Evolutionary conservation across 169 alveolate species (phyloP).

Genomic region (Plasmodium reichenowi): DNA sequence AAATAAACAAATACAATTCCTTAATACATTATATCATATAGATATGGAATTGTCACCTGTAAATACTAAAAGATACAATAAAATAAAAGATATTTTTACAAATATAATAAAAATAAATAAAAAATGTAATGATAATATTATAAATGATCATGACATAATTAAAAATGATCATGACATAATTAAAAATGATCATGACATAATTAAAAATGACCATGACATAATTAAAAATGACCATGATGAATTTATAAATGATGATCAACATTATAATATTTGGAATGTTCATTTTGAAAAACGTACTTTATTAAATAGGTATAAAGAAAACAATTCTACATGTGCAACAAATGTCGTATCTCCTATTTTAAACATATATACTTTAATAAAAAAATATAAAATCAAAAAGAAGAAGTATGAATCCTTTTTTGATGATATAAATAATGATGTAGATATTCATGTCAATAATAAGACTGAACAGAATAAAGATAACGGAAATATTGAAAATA

Average conservation of each 20-base stretch:
- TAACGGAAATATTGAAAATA: neutral
- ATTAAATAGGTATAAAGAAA: neutral
- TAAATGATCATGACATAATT: neutral
- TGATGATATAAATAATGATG: slow-evolving; percentile 1
- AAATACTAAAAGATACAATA: neutral
- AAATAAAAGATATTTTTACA: neutral
- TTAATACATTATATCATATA: neutral
- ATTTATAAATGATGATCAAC: neutral
- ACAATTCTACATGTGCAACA: neutral
- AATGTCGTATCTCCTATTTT: slow-evolving; percentile 25
- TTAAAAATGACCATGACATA: neutral
- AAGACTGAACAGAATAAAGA: neutral
- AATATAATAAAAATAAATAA: slow-evolving; percentile 9
- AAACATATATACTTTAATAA: slow-evolving; percentile 37
- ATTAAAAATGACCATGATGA: neutral
- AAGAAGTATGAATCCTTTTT: slow-evolving; percentile 1
- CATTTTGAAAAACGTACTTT: slow-evolving; percentile 8
- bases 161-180: too few relatives aligned
- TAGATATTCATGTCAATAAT: neutral
- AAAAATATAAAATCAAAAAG: slow-evolving; percentile 45
- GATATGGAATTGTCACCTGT: neutral
- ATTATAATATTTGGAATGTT: slow-evolving; percentile 33
- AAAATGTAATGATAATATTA: neutral
- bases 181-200: neutral
- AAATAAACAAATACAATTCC: neutral